Conservation (phyloP, 2,329 filamentous ascomycete species). For the Colletotrichum cuscutae region DNA sequence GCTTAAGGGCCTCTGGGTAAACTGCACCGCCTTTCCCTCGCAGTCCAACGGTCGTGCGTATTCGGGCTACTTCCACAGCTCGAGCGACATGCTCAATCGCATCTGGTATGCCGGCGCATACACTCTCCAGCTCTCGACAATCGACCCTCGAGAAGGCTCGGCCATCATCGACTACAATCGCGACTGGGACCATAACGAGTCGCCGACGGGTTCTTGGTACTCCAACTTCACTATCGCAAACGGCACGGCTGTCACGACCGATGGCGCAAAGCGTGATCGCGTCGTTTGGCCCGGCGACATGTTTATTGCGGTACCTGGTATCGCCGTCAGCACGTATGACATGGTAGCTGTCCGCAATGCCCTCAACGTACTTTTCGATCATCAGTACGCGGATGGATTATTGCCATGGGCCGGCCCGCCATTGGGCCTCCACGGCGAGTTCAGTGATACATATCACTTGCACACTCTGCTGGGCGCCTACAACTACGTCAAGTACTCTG, state of each 20-base stretch:
- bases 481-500: conserved; percentile 59
- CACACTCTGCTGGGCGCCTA: conserved; percentile 63
- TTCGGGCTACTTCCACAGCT: conserved; percentile 55
- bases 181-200: conserved; percentile 43
- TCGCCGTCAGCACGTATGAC: conserved; percentile 35
- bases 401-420: conserved; percentile 62
- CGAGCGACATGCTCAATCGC: conserved; percentile 55
- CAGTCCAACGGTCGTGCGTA: conserved; percentile 59
- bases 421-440: conserved; percentile 45
- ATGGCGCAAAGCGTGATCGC: conserved; percentile 66
- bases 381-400: conserved; percentile 53
- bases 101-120: conserved; percentile 56
- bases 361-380: conserved; percentile 53
- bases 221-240: conserved; percentile 45
- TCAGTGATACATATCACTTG: conserved; percentile 67
- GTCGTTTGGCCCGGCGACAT: conserved; percentile 69
- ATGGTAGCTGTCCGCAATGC: conserved; percentile 56
- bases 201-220: conserved; percentile 46
- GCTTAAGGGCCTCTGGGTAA: conserved; percentile 49
- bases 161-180: conserved; percentile 48
- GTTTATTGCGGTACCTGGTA: conserved; percentile 50
- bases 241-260: conserved; percentile 48
- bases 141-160: conserved; percentile 47
- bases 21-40: conserved; percentile 52
- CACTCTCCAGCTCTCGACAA: conserved; percentile 47